Conservation (phyloP, 129 eudicot species). For the Flaveria ramosissima region DNA sequence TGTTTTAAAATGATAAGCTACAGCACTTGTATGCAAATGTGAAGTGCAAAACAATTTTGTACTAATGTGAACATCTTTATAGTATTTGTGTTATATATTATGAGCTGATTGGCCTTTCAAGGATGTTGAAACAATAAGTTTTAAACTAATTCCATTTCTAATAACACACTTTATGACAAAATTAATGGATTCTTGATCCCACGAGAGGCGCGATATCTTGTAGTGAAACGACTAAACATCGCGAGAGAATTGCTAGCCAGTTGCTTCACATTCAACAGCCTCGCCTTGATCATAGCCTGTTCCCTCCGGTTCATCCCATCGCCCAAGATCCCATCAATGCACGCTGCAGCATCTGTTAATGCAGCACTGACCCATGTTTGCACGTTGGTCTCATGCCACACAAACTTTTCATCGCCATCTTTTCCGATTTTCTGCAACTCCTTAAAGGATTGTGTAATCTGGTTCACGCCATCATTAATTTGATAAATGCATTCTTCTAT, state of each 20-base stretch:
- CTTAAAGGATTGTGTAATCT: slow-evolving; percentile 51
- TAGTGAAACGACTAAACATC: slow-evolving; percentile 47
- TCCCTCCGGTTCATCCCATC: neutral
- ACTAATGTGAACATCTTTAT: slow-evolving; percentile 4
- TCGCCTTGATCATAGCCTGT: slow-evolving; percentile 30
- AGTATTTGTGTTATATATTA: slow-evolving; percentile 10
- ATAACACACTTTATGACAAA: slow-evolving; percentile 1
- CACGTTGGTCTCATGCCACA: slow-evolving; percentile 66
- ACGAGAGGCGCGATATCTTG: slow-evolving; percentile 43
- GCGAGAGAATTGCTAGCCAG: slow-evolving; percentile 50
- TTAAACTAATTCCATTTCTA: neutral
- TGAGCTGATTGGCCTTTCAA: slow-evolving; percentile 6
- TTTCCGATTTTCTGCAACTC: slow-evolving; percentile 46
- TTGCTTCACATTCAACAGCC: slow-evolving; percentile 42
- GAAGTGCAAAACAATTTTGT: slow-evolving; percentile 27
- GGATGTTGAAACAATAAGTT: slow-evolving; percentile 11
- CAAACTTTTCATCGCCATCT: slow-evolving; percentile 42
- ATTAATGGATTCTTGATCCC: slow-evolving; percentile 22
- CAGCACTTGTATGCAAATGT: slow-evolving; percentile 12
- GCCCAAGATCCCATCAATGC: slow-evolving; percentile 50
- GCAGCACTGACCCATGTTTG: slow-evolving; percentile 78
- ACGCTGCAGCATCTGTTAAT: slow-evolving; percentile 52
- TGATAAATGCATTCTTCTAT: slow-evolving; percentile 54
- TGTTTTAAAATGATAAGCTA: slow-evolving; percentile 20
- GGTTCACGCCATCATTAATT: slow-evolving; percentile 58